A percentile compares a stretch with the other conserved stretches of the same genome.
phyloP scores from a whole-genome alignment of 2,329 filamentous ascomycete species.

The Exophiala oligosperma region DNA sequence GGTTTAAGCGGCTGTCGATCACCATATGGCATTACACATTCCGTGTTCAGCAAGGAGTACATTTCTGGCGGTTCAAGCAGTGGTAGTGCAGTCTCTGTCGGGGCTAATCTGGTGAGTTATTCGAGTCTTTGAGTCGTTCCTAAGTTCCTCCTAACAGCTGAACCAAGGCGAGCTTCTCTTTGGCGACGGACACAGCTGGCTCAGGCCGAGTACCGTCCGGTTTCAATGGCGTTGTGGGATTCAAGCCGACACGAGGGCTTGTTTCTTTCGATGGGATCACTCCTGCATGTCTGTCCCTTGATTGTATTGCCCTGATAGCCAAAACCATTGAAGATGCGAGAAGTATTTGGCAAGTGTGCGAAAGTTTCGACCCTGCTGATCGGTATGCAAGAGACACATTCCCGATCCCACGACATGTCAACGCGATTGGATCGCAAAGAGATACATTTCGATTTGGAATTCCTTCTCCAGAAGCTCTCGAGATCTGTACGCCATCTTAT shows the following conservation, averaged over 20 bases:
- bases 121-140: background rate
- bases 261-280: constrained; percentile 30
- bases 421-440: constrained; percentile 34
- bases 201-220: constrained; percentile 32
- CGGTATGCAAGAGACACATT: constrained; percentile 50
- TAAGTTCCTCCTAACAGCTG: constrained; percentile 1
- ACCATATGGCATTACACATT: constrained; percentile 58
- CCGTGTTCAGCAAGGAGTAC: constrained; percentile 49
- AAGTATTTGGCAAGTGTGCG: constrained; percentile 50
- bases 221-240: constrained; percentile 32
- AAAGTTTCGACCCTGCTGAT: constrained; percentile 52
- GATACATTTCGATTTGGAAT: constrained; percentile 50
- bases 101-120: constrained; percentile 46
- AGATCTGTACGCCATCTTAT: constrained; percentile 43
- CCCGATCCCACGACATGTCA: constrained; percentile 30
- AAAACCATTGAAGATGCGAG: constrained; percentile 51
- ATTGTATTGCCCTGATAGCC: constrained; percentile 55
- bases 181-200: constrained; percentile 43
- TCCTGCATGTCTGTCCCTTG: constrained; percentile 56
- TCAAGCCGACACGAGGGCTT: constrained; percentile 32
- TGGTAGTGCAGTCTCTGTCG: constrained; percentile 57
- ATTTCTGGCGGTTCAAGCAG: constrained; percentile 60
- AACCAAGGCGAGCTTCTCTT: constrained; percentile 46
- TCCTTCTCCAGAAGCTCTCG: constrained; percentile 47
- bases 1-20: constrained; percentile 61